Evolutionary conservation across 257 asterid species (phyloP).

Genomic region (Sherardia arvensis): DNA sequence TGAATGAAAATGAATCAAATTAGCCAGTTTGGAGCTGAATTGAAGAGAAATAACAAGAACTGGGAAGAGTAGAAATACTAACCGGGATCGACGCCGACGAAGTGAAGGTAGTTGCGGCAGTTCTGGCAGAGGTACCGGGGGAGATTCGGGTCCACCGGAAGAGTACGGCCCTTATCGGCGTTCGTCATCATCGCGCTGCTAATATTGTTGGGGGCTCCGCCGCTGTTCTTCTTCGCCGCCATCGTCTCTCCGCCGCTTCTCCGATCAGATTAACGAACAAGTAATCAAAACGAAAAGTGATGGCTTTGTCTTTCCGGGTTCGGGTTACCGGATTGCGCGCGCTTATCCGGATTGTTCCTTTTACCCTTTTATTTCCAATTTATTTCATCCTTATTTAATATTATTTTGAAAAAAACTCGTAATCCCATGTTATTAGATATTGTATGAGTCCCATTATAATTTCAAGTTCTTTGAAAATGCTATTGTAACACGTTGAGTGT

Average conservation of each 20-base stretch:
- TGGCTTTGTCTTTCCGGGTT: not conserved
- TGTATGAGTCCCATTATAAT: no score
- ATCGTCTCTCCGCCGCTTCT: not conserved
- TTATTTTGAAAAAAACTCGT: no score
- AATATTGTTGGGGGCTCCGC: slow-evolving; percentile 16
- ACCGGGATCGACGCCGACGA: slow-evolving; percentile 86
- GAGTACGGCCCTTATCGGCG: slow-evolving; percentile 62
- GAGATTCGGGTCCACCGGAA: slow-evolving; percentile 84
- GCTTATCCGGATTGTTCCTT: not conserved
- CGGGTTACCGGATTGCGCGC: slow-evolving; percentile 8
- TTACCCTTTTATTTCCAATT: not conserved
- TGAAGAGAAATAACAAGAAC: not conserved
- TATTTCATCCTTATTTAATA: no score
- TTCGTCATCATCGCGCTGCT: slow-evolving; percentile 13
- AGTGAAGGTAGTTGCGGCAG: slow-evolving; percentile 76
- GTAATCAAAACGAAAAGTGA: not conserved
- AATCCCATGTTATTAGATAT: no score
- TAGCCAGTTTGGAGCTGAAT: not conserved
- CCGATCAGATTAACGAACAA: not conserved
- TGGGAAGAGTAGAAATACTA: not conserved
- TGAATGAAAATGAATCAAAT: no score
- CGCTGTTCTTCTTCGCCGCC: slow-evolving; percentile 30
- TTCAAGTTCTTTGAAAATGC: no score
- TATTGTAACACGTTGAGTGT: no score
- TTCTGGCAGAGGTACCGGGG: slow-evolving; percentile 94